Evolutionary conservation across 2,329 filamentous ascomycete species (phyloP), one percentile per base, ranked within the genome.

Genomic region (Colletotrichum sojae): DNA sequence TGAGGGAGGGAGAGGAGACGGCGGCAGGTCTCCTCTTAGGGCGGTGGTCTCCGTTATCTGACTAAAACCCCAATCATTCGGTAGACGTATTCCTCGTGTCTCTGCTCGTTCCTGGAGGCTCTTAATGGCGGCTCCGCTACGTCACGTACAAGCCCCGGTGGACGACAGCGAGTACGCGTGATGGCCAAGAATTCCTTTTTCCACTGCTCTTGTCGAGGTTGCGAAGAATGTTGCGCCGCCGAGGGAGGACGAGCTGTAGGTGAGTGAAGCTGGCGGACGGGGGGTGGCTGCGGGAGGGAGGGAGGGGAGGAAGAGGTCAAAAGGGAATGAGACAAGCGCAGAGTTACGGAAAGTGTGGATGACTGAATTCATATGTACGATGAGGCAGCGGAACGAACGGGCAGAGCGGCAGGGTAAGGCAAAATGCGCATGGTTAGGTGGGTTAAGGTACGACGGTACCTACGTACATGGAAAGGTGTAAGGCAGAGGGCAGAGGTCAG

Each of bases 281-380:
- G 46, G n/a, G 31, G 43, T 18, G 43, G 15, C 49, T n/a, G 58
- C 40, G 25, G n/a, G 43, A 27, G 45, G 15, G 49, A 66, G 49
- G 63, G 62, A 61, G 66, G 55, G 61, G 31, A 60, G 55, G 49
- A 58, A 46, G 59, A 67, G 67, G 45, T 67, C 55, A 60, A 67
- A 46, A 67, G 51, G 22, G 15, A 56, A 67, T 52, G 67, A 56
- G 62, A 67, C 67, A 69, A 31, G 51, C 36, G 51, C 51, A 52
- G 46, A 60, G 62, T 53, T 67, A 56, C 43, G 15, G 39, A 52
- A 55, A 56, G 67, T 67, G 67, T 69, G 67, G 67, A 69, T 69
- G 67, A 67, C 67, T 69, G 46, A 64, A 56, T 59, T 59, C 61
- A 69, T 69, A 69, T 69, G 67, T 69, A 69, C 60, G 67, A 58